Percentiles rank a stretch among this genome's conserved stretches.
Conservation (phyloP, 164 flowering plant genomes). For the Nelumbo lutea region DNA sequence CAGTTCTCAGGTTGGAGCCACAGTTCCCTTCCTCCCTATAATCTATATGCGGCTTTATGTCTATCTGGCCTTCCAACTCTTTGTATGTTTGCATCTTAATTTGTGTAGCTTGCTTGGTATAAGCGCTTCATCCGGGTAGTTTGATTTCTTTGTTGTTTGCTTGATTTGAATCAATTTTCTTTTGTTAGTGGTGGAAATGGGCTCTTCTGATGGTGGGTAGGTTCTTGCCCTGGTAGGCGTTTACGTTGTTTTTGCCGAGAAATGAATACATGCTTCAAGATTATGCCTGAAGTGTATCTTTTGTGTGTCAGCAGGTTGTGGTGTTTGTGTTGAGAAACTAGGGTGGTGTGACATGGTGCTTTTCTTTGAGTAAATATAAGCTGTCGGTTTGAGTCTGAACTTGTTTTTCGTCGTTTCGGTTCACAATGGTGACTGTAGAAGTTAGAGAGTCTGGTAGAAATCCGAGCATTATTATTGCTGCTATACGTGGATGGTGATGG, state of each 20-base stretch:
- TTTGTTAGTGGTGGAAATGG: background rate
- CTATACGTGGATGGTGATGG: slow-evolving; percentile 56
- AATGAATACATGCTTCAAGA: background rate
- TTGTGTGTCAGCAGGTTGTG: slow-evolving; percentile 8
- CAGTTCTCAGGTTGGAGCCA: slow-evolving; percentile 26
- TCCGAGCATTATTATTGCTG: slow-evolving; percentile 19
- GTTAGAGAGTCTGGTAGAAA: slow-evolving; percentile 18
- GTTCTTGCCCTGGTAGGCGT: background rate
- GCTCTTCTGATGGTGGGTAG: background rate
- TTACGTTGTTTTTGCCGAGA: slow-evolving; percentile 3
- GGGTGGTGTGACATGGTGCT: slow-evolving; percentile 3
- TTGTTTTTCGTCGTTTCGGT: slow-evolving; percentile 20
- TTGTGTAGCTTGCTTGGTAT: slow-evolving; percentile 2
- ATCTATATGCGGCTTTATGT: background rate
- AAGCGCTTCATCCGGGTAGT: background rate
- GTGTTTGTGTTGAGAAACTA: slow-evolving; percentile 5
- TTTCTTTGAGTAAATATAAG: background rate
- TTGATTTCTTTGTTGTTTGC: background rate
- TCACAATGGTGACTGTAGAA: slow-evolving; percentile 22
- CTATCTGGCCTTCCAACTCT: slow-evolving; percentile 6
- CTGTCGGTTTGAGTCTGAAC: slow-evolving; percentile 12
- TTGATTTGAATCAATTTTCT: background rate
- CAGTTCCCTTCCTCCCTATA: slow-evolving; percentile 9
- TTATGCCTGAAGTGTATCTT: background rate
- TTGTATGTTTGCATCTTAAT: slow-evolving; percentile 6